phyloP scores from a whole-genome alignment of 495 filamentous ascomycete genomes.

The Penicillium mononematosum region DNA sequence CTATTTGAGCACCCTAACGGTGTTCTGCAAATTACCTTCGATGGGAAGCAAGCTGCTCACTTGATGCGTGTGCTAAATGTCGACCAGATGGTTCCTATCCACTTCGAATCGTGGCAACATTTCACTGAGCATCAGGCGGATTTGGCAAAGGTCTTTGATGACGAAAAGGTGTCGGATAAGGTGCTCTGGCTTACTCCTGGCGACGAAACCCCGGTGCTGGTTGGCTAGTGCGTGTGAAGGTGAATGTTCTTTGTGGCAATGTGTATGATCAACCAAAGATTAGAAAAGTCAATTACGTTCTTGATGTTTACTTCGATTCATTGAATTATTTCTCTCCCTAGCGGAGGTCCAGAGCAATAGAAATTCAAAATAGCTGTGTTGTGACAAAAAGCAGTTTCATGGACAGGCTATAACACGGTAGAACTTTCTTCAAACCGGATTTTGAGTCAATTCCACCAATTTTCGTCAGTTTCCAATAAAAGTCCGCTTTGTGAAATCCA shows the following conservation, averaged over 20 bases:
- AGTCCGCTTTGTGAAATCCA: neutral
- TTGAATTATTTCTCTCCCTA: neutral
- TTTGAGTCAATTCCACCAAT: neutral
- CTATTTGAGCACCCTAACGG: conserved; percentile 27
- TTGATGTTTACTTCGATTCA: neutral
- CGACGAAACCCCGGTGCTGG: neutral
- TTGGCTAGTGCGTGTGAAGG: neutral
- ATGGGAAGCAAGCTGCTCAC: conserved; percentile 42
- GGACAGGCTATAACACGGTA: too few relatives aligned
- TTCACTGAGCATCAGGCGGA: conserved; percentile 38
- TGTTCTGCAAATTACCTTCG: conserved; percentile 50
- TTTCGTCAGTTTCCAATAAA: neutral
- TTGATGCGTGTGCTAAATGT: conserved; percentile 43
- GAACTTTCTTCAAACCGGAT: too few relatives aligned
- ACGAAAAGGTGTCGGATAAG: conserved; percentile 27
- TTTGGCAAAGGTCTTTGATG: conserved; percentile 23
- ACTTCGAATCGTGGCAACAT: conserved; percentile 53
- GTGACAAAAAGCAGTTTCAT: too few relatives aligned
- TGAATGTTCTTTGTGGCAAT: neutral
- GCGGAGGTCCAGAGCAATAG: too few relatives aligned
- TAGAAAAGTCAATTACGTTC: neutral
- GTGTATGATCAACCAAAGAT: neutral
- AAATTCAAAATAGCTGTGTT: too few relatives aligned
- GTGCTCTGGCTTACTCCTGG: conserved; percentile 28
- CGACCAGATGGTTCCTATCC: conserved; percentile 50